A percentile compares a stretch with the other conserved stretches of the same genome.
Evolutionary conservation across 148 eudicot species (phyloP).

Genomic region (Persicaria maculosa): DNA sequence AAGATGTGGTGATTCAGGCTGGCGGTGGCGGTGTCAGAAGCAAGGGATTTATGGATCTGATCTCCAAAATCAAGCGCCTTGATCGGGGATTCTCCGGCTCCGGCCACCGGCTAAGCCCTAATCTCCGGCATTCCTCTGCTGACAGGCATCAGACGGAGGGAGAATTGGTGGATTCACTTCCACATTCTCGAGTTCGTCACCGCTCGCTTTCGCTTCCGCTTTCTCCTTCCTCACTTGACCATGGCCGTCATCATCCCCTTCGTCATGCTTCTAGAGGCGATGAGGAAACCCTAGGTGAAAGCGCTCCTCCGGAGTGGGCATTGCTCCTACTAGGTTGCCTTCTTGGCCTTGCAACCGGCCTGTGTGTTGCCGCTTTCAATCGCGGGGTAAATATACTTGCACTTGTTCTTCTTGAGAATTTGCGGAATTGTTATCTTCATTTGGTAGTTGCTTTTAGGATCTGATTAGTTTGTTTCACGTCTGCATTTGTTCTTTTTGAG

Average conservation of each 20-base stretch:
- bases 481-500: not conserved
- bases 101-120: conserved; percentile 12
- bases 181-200: conserved; percentile 3
- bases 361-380: conserved; percentile 82
- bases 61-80: conserved; percentile 25
- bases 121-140: conserved; percentile 20
- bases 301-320: conserved; percentile 93
- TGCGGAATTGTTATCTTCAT: not conserved
- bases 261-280: conserved; percentile 16
- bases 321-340: conserved; percentile 86
- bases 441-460: not conserved
- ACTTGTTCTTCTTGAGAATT: too few relatives aligned
- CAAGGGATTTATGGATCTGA: conserved; percentile 28
- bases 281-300: conserved; percentile 46
- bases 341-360: conserved; percentile 93
- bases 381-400: conserved; percentile 44
- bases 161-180: conserved; percentile 11
- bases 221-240: conserved; percentile 12
- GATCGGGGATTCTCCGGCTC: conserved; percentile 41
- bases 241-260: conserved; percentile 11
- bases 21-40: not conserved
- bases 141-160: conserved; percentile 9
- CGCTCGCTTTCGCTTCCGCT: conserved; percentile 7
- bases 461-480: too few relatives aligned
- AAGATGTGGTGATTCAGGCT: conserved; percentile 5